These are phyloP conservation scores for Selaginella tamariscina DNA, from an alignment of 75 land plant species.

Conservation along the genomic window DNA sequence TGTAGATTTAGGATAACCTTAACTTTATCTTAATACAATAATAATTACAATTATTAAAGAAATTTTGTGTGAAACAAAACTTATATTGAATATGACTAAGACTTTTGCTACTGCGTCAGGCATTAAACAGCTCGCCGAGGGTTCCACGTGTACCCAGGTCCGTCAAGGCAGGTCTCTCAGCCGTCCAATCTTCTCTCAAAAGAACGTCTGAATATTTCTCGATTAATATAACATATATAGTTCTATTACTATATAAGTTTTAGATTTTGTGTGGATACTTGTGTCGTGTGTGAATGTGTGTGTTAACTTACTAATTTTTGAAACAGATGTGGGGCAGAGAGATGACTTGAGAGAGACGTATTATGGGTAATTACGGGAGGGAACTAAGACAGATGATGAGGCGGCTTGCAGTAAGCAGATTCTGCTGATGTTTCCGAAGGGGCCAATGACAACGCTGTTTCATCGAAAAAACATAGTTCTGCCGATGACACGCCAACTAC, in stretches of 20 bases:
- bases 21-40: no score
- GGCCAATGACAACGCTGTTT: not conserved
- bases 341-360: not conserved
- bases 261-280: no score
- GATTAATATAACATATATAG: not conserved
- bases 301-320: no score
- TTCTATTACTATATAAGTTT: no score
- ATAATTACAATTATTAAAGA: no score
- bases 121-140: conserved; percentile 85
- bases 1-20: no score
- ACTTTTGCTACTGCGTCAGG: conserved; percentile 77
- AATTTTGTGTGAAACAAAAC: no score
- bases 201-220: not conserved
- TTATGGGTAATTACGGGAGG: no score
- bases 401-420: not conserved
- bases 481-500: not conserved
- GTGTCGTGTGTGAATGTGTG: no score
- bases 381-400: not conserved
- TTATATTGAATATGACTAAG: no score
- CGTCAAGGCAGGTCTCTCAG: conserved; percentile 31
- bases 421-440: not conserved
- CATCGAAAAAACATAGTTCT: not conserved
- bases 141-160: conserved; percentile 66
- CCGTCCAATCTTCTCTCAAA: not conserved
- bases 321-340: not conserved